Base-by-base conservation (phyloP, 192 early-diverging fungal species). In the Gaertneriomyces sp. region DNA sequence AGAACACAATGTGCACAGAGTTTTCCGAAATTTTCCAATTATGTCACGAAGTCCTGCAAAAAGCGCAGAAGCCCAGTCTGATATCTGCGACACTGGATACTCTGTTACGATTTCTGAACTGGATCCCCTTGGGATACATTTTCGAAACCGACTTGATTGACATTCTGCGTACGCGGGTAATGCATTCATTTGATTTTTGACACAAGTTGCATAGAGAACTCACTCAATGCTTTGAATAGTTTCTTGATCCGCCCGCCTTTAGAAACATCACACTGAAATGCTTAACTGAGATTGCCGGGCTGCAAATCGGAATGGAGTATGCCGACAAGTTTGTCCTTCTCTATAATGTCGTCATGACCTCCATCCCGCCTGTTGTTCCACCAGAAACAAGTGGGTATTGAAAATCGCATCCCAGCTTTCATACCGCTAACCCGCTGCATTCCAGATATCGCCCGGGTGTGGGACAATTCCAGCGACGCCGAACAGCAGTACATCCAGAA, bases 401-500 rank as follows among this genome's bases (percentile, higher is more conserved):
- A 45, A 41, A 14, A 12, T 12, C 59, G 20, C 41, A 0, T 7
- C 4, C 2, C 1, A 33, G 25, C 2, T 1, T 33, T 33, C 25
- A 33, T 33, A 16, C 5, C 38, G 54, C 54, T 56, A 14, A 56
- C 8, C 38, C 0, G 54, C 39, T 56, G 54, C 4, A 12, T 42
- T 14, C 61, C 62, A 89, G 93, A 98, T 64, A 83, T 98, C 49
- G 86, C 87, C 8, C 70, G 74, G 17, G 78, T 93, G 53, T 98
- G 93, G 60, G 90, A 94, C 74, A 86, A 87, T 56, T 88, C 85
- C 57, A 82, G 78, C 33, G 91, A 94, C 64, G 89, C 92, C 46
- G 92, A 96, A 46, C 93, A 98, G 71, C 88, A 95, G 68, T 98
- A 96, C 75, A 89, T 99, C 61, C 96, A 96, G 70, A 98, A 98